phyloP scores from a whole-genome alignment of 2,329 filamentous ascomycete genomes.

The Diaporthe nobilis region DNA sequence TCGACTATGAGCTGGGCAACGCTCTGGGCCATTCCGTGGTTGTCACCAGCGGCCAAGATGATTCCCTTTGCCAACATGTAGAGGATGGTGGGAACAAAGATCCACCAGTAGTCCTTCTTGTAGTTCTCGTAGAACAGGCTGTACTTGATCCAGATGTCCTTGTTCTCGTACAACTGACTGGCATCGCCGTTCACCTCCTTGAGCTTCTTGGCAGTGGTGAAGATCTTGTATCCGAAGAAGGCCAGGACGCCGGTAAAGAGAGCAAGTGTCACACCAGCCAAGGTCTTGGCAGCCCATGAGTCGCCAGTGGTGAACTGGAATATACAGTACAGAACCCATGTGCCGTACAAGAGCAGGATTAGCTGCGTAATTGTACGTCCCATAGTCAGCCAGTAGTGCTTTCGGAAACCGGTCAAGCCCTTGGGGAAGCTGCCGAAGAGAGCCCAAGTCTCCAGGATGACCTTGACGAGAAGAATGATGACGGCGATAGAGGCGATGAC shows the following conservation, averaged over 20 bases:
- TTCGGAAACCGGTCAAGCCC: conserved; percentile 85
- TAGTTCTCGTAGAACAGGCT: conserved; percentile 97
- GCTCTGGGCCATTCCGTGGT: conserved; percentile 86
- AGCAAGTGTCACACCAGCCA: conserved; percentile 85
- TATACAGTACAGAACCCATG: conserved; percentile 96
- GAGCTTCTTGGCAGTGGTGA: conserved; percentile 78
- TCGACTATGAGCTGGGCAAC: conserved; percentile 87
- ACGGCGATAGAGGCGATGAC: conserved; percentile 87
- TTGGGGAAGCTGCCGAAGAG: conserved; percentile 90
- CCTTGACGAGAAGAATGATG: conserved; percentile 89
- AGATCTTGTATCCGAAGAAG: conserved; percentile 90
- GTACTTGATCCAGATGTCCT: conserved; percentile 94
- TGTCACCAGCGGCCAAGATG: conserved; percentile 87
- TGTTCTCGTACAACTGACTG: conserved; percentile 85
- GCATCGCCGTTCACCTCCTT: conserved; percentile 83
- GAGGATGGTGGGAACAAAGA: conserved; percentile 89
- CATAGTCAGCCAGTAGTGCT: conserved; percentile 96
- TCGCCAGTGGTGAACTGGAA: conserved; percentile 96
- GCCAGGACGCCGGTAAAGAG: conserved; percentile 85
- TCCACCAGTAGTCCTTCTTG: conserved; percentile 96
- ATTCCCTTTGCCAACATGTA: conserved; percentile 94
- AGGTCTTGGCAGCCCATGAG: conserved; percentile 90
- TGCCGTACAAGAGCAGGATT: conserved; percentile 91
- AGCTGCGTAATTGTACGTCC: conserved; percentile 90
- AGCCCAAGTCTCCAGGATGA: conserved; percentile 91